Evolutionary conservation across 371 early-diverging fungal genomes (phyloP).

Genomic region (Lichtheimia ramosa): DNA sequence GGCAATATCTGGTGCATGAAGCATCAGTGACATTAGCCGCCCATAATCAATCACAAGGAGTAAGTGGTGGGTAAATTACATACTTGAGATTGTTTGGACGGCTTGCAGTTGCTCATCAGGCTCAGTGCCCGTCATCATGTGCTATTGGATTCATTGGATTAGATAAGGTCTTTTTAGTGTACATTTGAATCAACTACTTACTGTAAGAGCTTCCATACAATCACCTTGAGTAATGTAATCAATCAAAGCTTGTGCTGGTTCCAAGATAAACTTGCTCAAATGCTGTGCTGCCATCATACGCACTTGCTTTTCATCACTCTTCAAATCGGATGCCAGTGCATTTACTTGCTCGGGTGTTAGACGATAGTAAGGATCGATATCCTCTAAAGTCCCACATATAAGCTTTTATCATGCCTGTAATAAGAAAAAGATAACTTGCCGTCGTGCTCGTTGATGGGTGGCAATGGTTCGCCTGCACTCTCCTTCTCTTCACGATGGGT

Average conservation of each 20-base stretch:
- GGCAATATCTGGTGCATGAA: constrained; percentile 52
- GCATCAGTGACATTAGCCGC: too few species aligned
- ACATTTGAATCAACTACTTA: constrained; percentile 9
- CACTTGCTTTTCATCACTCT: constrained; percentile 23
- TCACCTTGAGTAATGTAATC: constrained; percentile 48
- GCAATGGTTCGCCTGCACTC: constrained; percentile 20
- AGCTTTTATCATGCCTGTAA: background rate
- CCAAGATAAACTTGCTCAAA: constrained; percentile 43
- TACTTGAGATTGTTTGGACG: constrained; percentile 71
- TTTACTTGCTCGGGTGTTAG: constrained; percentile 15
- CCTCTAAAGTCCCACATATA: constrained; percentile 10
- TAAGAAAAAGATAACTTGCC: constrained; percentile 10
- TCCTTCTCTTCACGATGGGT: constrained; percentile 25
- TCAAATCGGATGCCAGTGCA: constrained; percentile 23
- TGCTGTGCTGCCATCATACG: constrained; percentile 46
- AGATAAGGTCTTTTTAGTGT: too few species aligned
- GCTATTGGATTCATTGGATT: constrained; percentile 6
- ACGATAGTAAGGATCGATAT: constrained; percentile 25
- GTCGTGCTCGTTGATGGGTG: constrained; percentile 28
- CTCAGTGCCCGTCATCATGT: constrained; percentile 37
- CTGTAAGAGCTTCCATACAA: constrained; percentile 45
- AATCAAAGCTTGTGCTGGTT: constrained; percentile 49
- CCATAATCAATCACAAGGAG: too few species aligned
- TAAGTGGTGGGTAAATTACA: constrained; percentile 8
- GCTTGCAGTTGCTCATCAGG: constrained; percentile 65